These are phyloP conservation scores for Backusella mclennaniae DNA, from an alignment of 192 early-diverging fungal species.

Conservation along the genomic window DNA sequence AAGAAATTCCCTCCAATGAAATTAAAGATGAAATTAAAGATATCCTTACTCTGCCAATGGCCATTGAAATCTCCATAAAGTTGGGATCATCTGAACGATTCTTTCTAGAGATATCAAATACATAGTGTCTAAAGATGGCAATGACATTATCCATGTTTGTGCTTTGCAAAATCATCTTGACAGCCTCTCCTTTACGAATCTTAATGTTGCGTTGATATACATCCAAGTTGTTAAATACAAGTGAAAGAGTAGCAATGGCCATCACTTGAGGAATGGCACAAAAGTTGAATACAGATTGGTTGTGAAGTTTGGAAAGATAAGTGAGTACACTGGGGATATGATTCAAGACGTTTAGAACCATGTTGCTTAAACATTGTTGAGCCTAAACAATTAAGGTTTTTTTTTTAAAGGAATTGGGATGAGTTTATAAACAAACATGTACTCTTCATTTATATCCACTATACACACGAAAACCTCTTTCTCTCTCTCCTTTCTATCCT, in stretches of 20 bases:
- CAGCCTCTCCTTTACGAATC: conserved; percentile 87
- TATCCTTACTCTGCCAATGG: conserved; percentile 40
- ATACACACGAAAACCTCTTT: not conserved
- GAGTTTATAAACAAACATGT: not conserved
- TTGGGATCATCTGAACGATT: conserved; percentile 61
- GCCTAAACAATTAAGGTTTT: conserved; percentile 38
- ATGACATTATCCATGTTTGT: conserved; percentile 57
- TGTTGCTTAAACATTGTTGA: conserved; percentile 81
- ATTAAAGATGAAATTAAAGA: too few relatives aligned
- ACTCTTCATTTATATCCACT: not conserved
- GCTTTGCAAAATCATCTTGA: conserved; percentile 64
- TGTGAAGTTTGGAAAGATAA: conserved; percentile 76
- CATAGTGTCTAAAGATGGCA: conserved; percentile 63
- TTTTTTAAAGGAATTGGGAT: not conserved
- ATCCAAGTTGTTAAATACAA: conserved; percentile 84
- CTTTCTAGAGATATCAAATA: conserved; percentile 59
- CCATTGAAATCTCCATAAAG: conserved; percentile 58
- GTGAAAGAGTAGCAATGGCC: conserved; percentile 90
- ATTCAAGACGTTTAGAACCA: conserved; percentile 83
- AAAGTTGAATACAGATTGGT: conserved; percentile 87
- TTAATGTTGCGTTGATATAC: conserved; percentile 85
- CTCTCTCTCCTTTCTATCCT: not conserved
- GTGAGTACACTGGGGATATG: conserved; percentile 85
- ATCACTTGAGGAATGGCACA: conserved; percentile 99
- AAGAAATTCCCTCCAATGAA: not conserved